A percentile compares a stretch with the other conserved stretches of the same genome.
Evolutionary conservation across 139 green algal species (phyloP).

Genomic region (Tetratostichococcus sp.): DNA sequence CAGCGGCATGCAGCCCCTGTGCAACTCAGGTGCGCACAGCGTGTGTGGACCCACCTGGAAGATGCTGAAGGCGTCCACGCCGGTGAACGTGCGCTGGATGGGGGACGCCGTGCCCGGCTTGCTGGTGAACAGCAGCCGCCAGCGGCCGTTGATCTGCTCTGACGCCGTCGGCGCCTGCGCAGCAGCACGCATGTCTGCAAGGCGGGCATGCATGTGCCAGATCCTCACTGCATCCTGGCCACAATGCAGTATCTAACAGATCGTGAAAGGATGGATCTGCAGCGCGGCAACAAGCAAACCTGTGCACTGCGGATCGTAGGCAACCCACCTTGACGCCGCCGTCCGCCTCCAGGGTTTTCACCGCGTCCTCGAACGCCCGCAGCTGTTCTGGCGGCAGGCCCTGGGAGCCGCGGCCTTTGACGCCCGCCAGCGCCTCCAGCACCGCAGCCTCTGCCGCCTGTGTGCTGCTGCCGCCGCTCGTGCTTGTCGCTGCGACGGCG

Average conservation of each 20-base stretch:
- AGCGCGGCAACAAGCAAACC: too few species aligned
- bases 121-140: conserved; percentile 83
- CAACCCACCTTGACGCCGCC: conserved; percentile 51
- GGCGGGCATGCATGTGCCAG: too few species aligned
- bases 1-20: too few species aligned
- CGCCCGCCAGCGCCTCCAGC: conserved; percentile 29
- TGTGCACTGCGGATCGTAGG: too few species aligned
- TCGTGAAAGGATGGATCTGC: too few species aligned
- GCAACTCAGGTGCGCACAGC: too few species aligned
- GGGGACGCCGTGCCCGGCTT: conserved; percentile 67
- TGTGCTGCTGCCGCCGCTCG: conserved; percentile 4
- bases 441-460: conserved; percentile 20
- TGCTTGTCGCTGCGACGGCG: too few species aligned
- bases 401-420: conserved; percentile 54
- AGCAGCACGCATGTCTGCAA: not conserved
- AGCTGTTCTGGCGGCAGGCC: conserved; percentile 46
- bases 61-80: conserved; percentile 78
- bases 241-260: not conserved
- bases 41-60: conserved; percentile 82
- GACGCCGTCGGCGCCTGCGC: conserved; percentile 40
- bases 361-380: conserved; percentile 44
- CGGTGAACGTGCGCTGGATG: conserved; percentile 90
- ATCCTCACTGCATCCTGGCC: too few species aligned
- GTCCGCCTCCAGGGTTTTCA: conserved; percentile 57
- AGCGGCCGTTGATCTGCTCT: conserved; percentile 55